Base-by-base conservation (phyloP, 352 stramenopile species). In the Nothophytophthora sp. region DNA sequence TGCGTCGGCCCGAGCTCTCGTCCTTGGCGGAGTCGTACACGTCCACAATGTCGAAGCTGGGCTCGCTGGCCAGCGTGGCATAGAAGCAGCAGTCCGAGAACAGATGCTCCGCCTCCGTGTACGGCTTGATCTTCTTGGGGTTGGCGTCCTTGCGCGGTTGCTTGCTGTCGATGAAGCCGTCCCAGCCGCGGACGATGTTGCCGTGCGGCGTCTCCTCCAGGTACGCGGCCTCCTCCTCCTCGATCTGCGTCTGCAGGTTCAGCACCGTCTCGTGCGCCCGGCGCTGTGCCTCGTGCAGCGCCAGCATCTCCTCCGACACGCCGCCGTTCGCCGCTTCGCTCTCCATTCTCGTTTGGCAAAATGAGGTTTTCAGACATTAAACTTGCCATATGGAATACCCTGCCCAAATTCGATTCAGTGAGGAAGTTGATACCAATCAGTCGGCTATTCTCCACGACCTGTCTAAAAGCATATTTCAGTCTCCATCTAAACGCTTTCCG, bases 111-210 rank as follows among this genome's bases (percentile, higher is more conserved):
- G 73, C 55, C 36, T 90, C 78, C 4, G 67, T 75, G 60, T 95
- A 95, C 33, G 81, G 81, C 54, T 86, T 85, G 42, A 81, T 65
- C 33, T 95, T 95, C 74, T 92, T 92, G 39, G 67, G 46, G 46
- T 79, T 80, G 22, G 71, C 64, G 61, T 95, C 81, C 62, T 92
- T 92, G 41, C 81, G 77, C 20, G 72, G 73, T 45, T 80, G 78
- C 43, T 91, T 92, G 23, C 68, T 79, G 63, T 95, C 84, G 40
- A 90, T 86, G 55, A 92, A 95, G 39, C 85, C 85, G 43, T 95
- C 85, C 85, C 85, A 95, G 30, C 85, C 85, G 35, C 82, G 82
- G 52, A 95, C 81, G 55, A 95, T 95, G 70, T 95, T 95, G 30
- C 85, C 85, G 45, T 95, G 83, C 30, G 77, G 62, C 5, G 85